A percentile compares a stretch with the other conserved stretches of the same genome.
Conservation (phyloP, 768 basidiomycete species). For the Tulasnella sp. region DNA sequence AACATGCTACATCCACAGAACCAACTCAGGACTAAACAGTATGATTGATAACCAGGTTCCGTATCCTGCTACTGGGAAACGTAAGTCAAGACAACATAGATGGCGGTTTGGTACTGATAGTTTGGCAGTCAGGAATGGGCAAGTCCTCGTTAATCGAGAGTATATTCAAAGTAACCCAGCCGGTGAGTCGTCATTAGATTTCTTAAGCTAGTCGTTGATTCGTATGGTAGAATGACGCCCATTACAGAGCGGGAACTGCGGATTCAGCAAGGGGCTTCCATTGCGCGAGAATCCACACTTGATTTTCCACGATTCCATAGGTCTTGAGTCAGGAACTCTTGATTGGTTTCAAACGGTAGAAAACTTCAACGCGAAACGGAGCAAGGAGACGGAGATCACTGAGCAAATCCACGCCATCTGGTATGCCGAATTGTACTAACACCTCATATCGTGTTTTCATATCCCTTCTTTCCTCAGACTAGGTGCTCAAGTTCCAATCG, state of each 20-base stretch:
- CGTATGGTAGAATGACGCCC: constrained; percentile 13
- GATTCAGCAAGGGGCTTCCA: constrained; percentile 20
- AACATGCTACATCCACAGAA: background rate
- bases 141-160: constrained; percentile 25
- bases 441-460: background rate
- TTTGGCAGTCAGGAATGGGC: constrained; percentile 20
- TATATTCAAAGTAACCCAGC: constrained; percentile 22
- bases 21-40: background rate
- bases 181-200: background rate
- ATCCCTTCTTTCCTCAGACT: constrained; percentile 19
- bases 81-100: constrained; percentile 9
- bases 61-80: constrained; percentile 24
- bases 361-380: constrained; percentile 20
- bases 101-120: background rate
- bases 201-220: background rate
- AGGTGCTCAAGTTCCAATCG: constrained; percentile 24
- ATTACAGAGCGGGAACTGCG: constrained; percentile 20
- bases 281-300: constrained; percentile 21
- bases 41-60: constrained; percentile 17
- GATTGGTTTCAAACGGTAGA: constrained; percentile 21
- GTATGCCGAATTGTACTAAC: constrained; percentile 16
- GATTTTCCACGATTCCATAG: constrained; percentile 26
- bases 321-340: constrained; percentile 25
- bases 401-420: constrained; percentile 24
- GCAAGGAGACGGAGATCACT: constrained; percentile 9